phyloP scores from a whole-genome alignment of 441 rosid genomes.

The Hura crepitans region DNA sequence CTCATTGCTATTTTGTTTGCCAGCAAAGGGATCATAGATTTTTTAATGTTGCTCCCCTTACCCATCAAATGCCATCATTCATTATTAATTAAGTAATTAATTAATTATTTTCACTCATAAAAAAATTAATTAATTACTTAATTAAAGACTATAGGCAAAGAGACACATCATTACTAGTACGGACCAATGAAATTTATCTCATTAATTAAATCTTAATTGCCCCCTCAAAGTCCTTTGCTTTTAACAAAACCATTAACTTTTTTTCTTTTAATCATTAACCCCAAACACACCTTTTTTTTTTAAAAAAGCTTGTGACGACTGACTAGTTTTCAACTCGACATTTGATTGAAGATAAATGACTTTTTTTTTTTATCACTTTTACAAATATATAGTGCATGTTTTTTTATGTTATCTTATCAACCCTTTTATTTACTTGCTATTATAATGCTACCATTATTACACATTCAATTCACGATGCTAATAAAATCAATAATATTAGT shows the following conservation, averaged over 20 bases:
- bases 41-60: slow-evolving; percentile 19
- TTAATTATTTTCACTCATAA: too few relatives aligned
- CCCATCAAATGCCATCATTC: slow-evolving; percentile 19
- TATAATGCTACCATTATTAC: slow-evolving; percentile 17
- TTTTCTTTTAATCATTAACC: neutral
- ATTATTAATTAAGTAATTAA: too few relatives aligned
- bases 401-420: neutral
- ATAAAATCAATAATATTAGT: too few relatives aligned
- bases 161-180: slow-evolving; percentile 34
- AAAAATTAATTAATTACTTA: too few relatives aligned
- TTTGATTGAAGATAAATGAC: slow-evolving; percentile 28
- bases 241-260: neutral
- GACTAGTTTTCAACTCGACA: slow-evolving; percentile 35
- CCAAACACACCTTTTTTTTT: slow-evolving; percentile 15
- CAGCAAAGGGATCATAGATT: slow-evolving; percentile 16
- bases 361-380: neutral
- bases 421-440: slow-evolving; percentile 10
- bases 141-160: slow-evolving; percentile 19
- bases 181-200: slow-evolving; percentile 17
- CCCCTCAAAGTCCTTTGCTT: slow-evolving; percentile 6
- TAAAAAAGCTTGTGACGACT: slow-evolving; percentile 16
- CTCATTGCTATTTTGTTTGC: slow-evolving; percentile 8
- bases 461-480: neutral
- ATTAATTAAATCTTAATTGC: slow-evolving; percentile 21
- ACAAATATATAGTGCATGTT: neutral